Percentiles rank a stretch among this genome's conserved stretches.
These are phyloP conservation scores for Dictyostelium citrinum DNA, from an alignment of 78 protist species.

Conservation along the genomic window DNA sequence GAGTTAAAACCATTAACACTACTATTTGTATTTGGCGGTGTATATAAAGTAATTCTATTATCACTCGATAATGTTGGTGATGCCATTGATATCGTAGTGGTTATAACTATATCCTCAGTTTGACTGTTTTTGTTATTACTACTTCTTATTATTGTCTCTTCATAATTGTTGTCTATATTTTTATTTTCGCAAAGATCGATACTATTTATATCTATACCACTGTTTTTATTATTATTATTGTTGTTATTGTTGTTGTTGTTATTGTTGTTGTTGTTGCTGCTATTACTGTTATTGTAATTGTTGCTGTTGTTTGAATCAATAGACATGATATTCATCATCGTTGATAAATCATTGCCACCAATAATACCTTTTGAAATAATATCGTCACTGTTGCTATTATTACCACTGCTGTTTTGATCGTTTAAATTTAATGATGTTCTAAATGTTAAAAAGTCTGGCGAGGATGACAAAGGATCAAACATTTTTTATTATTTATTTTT, in stretches of 20 bases:
- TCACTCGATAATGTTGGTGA: neutral
- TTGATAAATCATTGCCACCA: neutral
- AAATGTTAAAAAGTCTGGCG: neutral
- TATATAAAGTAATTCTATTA: neutral
- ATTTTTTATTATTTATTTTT: neutral
- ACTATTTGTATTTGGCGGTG: neutral
- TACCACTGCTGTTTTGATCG: neutral
- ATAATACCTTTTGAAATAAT: neutral
- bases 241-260: neutral
- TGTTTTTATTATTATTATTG: neutral
- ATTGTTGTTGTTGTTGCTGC: too few relatives aligned
- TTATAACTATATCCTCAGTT: neutral
- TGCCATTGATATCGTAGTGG: neutral
- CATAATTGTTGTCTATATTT: neutral
- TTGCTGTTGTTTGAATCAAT: neutral
- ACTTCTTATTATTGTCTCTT: neutral
- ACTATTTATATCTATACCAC: neutral
- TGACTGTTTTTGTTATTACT: neutral
- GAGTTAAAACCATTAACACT: neutral
- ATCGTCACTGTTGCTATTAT: neutral
- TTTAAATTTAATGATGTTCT: neutral
- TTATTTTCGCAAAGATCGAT: neutral
- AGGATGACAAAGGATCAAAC: constrained; percentile 2
- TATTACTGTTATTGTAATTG: neutral
- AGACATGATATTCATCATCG: neutral